Evolutionary conservation across 2,329 filamentous ascomycete genomes (phyloP), one percentile per base, ranked within the genome.

Genomic region (Dothideomycetes sp.): DNA sequence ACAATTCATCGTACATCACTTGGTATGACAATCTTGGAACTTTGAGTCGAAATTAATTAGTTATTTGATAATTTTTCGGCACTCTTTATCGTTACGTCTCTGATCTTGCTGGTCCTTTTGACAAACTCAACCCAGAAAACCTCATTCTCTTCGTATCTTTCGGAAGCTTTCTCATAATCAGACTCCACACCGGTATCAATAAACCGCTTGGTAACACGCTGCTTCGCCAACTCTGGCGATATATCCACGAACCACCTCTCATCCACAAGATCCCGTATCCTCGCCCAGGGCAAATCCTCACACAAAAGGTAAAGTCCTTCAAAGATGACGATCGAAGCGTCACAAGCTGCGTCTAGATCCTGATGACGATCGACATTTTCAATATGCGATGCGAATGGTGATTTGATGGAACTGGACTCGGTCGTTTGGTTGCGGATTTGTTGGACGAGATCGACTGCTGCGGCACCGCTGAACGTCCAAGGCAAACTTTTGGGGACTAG

Each of bases 271-370:
- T 17, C 9, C 8, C 9, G 13, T 13, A 40, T 27, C 22, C 37
- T 25, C 8, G 22, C 22, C 37, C 37, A 40, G 9, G 37, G 37
- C 2, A 40, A 23, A 20, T 40, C 37, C 27, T 40, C 37, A 17
- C 37, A 40, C 15, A 40, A 29, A n/a, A 40, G 9, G 16, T 40
- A 40, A 18, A 40, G 37, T 13, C 37, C 37, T 13, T 40, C 37
- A 17, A 40, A 40, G 7, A 40, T 40, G 16, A 40, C 37, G 24
- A 40, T 40, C 2, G 37, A 40, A 5, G 37, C 37, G n/a, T 40
- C 37, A 17, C 37, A 28, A 7, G 37, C 37, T 11, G 20, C 22
- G n/a, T 33, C 33, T 11, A 40, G 4, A 2, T 25, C 20, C n/a
- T n/a, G n/a, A 10, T 40, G 19, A 15, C 15, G 4, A 10, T 33